Conservation (phyloP, 805 yeast species). For the Torulaspora delbrueckii region DNA sequence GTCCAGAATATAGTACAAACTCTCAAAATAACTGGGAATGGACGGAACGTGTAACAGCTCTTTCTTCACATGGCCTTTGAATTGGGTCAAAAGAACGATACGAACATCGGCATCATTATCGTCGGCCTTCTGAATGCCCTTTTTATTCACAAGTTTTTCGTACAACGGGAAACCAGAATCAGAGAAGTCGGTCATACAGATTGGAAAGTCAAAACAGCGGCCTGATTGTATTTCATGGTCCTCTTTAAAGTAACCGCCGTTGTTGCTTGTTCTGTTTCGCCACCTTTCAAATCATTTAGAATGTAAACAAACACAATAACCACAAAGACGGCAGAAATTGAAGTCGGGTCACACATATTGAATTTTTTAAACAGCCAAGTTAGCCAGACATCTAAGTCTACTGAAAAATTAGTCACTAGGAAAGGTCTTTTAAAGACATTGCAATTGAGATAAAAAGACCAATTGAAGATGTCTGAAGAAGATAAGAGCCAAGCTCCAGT, state of each 20-base stretch:
- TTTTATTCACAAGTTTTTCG: slow-evolving; percentile 9
- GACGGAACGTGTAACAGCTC: slow-evolving; percentile 27
- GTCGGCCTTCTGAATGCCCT: not conserved
- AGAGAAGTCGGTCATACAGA: slow-evolving; percentile 9
- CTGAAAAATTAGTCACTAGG: not conserved
- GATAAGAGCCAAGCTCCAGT: slow-evolving; percentile 20
- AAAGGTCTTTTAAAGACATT: not conserved
- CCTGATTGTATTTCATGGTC: not conserved
- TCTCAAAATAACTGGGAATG: slow-evolving; percentile 25
- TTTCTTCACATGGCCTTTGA: slow-evolving; percentile 36
- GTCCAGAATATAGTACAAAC: slow-evolving; percentile 18
- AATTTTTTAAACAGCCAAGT: not conserved
- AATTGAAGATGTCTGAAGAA: slow-evolving; percentile 3
- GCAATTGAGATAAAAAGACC: not conserved
- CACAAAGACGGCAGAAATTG: not conserved
- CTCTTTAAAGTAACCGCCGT: not conserved
- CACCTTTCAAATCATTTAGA: not conserved
- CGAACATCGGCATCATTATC: slow-evolving; percentile 15
- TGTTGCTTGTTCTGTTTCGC: not conserved
- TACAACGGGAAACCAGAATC: slow-evolving; percentile 10
- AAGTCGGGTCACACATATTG: not conserved
- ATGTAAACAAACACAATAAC: slow-evolving; percentile 2
- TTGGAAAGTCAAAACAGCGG: not conserved
- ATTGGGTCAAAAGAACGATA: slow-evolving; percentile 20
- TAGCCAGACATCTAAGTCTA: no score